These are phyloP conservation scores for Fusarium sp. DNA, from an alignment of 2,329 filamentous ascomycete species.

Conservation along the genomic window DNA sequence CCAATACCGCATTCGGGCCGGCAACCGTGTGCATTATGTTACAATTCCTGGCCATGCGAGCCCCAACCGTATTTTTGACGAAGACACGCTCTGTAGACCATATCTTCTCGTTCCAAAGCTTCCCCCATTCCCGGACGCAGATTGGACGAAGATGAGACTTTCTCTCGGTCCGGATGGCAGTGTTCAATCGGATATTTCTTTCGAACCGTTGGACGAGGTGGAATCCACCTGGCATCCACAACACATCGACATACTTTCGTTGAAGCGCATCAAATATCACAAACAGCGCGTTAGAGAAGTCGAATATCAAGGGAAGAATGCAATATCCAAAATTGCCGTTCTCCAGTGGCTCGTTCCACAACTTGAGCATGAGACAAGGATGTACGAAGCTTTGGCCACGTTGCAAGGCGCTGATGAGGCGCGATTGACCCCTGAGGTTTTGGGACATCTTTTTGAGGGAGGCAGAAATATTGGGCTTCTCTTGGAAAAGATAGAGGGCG, in stretches of 20 bases:
- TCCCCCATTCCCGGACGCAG: not conserved
- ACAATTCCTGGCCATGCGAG: not conserved
- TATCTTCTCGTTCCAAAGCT: not conserved
- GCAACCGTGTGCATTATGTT: not conserved
- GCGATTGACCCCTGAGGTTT: rapidly evolving
- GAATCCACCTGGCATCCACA: not conserved
- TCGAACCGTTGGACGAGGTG: not conserved
- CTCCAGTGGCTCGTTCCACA: not conserved
- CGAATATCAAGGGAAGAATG: rapidly evolving
- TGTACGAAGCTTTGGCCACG: not conserved
- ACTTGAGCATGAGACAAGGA: not conserved
- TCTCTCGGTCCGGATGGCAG: not conserved
- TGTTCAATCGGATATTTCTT: not conserved
- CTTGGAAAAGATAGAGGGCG: not conserved
- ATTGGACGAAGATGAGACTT: not conserved
- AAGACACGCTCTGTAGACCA: not conserved
- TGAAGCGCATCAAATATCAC: not conserved
- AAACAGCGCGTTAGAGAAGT: not conserved
- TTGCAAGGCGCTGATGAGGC: not conserved
- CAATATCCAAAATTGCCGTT: not conserved
- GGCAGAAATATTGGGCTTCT: not conserved
- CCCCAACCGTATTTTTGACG: rapidly evolving
- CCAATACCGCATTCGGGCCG: not conserved
- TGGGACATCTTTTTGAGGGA: not conserved
- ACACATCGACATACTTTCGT: not conserved